Base-by-base conservation (phyloP, 768 basidiomycete genomes). In the Boletus vermiculosoides region DNA sequence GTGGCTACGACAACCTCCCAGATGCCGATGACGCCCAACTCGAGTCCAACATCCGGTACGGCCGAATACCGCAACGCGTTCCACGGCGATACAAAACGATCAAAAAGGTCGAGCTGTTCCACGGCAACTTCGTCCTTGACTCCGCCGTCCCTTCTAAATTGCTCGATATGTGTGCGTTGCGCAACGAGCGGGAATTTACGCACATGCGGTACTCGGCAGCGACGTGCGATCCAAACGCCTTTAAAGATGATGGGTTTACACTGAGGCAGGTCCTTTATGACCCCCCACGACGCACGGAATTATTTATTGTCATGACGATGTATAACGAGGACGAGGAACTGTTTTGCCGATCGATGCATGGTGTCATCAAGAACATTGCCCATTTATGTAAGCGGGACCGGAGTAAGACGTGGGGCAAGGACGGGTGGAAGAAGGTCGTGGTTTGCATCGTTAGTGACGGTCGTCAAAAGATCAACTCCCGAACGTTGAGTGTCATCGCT, bases 271-370 rank as follows among this genome's bases (percentile, higher is more conserved):
- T 84, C n/a, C 84, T 92, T 64, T 95, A 96, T 71, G 91, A 95
- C 64, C 94, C 94, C 0, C 89, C 92, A 0, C 79, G 95, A 20
- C 80, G 89, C 34, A 97, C 95, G 34, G 96, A 98, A 72, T 77
- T 98, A 16, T 96, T 97, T 75, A 95, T 98, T 63, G 95, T 97
- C 42, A 89, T 98, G 84, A 98, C 95, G 15, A 97, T 98, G 94
- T 97, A 96, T 71, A 96, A 97, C 66, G 94, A 94, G 66, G 85
- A 92, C 64, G 94, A 96, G 70, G 83, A 87, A 65, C 78, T 98
- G 7, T 98, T 98, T 74, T 87, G 87, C 64, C 75, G 94, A 41
- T 92, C 95, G 0, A 94, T 98, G 91, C 90, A 96, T 66, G 95
- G 95, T 50, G 90, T 98, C 7, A 92, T 97, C 73, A 93, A 91